A percentile compares a stretch with the other conserved stretches of the same genome.
Conservation (phyloP, 805 yeast genomes). For the Yarrowia sp. region DNA sequence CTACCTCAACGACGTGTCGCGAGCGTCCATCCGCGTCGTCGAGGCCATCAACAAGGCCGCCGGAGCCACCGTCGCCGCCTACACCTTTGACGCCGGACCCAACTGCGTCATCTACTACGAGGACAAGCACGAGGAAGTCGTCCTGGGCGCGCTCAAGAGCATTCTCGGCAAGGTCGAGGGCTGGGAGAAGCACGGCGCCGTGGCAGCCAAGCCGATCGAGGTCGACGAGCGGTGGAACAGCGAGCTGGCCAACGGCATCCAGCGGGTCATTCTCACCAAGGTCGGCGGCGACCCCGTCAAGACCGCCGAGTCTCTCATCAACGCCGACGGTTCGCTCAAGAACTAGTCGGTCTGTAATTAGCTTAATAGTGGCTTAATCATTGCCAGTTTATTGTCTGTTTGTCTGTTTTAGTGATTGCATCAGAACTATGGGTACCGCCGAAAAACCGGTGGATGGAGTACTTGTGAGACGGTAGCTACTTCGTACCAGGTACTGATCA, state of each 20-base stretch:
- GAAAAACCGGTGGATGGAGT: too few species aligned
- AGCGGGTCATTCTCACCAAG: constrained; percentile 76
- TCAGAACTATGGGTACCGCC: too few species aligned
- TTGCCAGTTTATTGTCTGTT: too few species aligned
- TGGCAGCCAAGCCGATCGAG: constrained; percentile 29
- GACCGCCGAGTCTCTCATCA: constrained; percentile 5
- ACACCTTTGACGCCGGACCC: constrained; percentile 99
- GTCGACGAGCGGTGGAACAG: constrained; percentile 46
- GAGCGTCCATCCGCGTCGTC: constrained; percentile 71
- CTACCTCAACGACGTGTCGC: constrained; percentile 87
- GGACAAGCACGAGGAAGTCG: constrained; percentile 65
- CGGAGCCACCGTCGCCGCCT: constrained; percentile 76
- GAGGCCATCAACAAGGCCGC: constrained; percentile 70
- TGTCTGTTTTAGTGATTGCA: too few species aligned
- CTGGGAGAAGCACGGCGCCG: constrained; percentile 52
- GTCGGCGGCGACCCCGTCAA: constrained; percentile 87
- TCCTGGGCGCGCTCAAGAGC: constrained; percentile 66
- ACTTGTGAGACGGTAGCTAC: too few species aligned
- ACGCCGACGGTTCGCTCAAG: constrained; percentile 13
- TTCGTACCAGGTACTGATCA: too few species aligned
- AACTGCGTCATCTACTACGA: constrained; percentile 94
- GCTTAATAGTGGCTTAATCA: background rate
- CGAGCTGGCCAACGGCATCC: constrained; percentile 66
- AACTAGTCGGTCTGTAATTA: background rate
- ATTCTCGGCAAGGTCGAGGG: constrained; percentile 62